Percentiles rank a stretch among this genome's conserved stretches.
These are phyloP conservation scores for Zymoseptoria brevis DNA, from an alignment of 2,329 filamentous ascomycete genomes.

Conservation along the genomic window DNA sequence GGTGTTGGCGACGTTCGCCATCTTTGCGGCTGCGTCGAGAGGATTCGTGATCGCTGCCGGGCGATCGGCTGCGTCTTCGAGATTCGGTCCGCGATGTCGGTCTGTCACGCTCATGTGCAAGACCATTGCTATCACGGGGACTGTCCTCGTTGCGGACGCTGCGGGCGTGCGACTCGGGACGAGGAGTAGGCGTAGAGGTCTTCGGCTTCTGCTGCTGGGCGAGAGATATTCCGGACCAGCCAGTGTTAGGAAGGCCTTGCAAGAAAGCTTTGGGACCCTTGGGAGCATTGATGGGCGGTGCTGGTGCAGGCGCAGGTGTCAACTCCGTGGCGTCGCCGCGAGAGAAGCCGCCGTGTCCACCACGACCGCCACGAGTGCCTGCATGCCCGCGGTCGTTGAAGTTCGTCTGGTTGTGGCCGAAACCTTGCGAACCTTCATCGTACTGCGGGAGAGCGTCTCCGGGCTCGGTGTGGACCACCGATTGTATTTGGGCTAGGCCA, in stretches of 20 bases:
- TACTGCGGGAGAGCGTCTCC: conserved; percentile 24
- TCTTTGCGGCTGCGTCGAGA: conserved; percentile 24
- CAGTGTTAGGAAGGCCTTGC: conserved; percentile 76
- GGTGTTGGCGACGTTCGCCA: conserved; percentile 37
- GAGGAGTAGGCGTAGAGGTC: conserved; percentile 8
- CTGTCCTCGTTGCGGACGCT: conserved; percentile 1
- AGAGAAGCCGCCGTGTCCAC: conserved; percentile 24
- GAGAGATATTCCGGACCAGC: conserved; percentile 55
- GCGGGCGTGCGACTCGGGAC: conserved; percentile 8
- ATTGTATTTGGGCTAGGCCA: conserved; percentile 1
- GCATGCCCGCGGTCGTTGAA: conserved; percentile 15
- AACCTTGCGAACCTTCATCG: conserved; percentile 12
- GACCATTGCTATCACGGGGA: conserved; percentile 2
- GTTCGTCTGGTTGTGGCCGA: conserved; percentile 4
- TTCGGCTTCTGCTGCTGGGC: conserved; percentile 8
- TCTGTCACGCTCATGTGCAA: conserved; percentile 9
- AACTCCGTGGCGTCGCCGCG: conserved; percentile 18
- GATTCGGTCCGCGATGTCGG: conserved; percentile 29
- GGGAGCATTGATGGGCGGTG: conserved; percentile 52
- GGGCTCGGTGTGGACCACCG: conserved; percentile 7
- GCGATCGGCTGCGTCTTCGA: conserved; percentile 46
- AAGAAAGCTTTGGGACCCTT: conserved; percentile 93
- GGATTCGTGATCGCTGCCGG: conserved; percentile 31
- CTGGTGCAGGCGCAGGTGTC: conserved; percentile 22
- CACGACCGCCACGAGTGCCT: conserved; percentile 42